Conservation (phyloP, 148 eudicot species). For the Camellia sinensis region DNA sequence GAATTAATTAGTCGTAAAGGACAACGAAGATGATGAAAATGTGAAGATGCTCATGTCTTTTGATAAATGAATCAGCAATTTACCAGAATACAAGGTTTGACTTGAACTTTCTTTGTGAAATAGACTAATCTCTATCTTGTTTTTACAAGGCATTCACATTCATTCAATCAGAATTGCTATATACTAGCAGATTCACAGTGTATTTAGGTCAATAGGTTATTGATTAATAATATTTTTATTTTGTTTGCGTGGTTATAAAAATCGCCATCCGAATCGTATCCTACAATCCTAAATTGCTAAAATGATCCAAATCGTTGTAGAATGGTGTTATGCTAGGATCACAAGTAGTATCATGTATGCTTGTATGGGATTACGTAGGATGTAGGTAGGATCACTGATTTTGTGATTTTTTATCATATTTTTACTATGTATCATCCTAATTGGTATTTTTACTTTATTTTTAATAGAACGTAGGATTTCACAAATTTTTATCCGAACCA, state of each 20-base stretch:
- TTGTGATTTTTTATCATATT: too few species aligned
- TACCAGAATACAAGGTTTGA: constrained; percentile 11
- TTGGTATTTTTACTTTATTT: too few species aligned
- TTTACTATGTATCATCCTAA: too few species aligned
- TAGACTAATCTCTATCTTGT: neutral
- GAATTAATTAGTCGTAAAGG: neutral
- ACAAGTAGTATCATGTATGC: too few species aligned
- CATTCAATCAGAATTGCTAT: neutral
- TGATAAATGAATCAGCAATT: neutral
- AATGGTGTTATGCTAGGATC: too few species aligned
- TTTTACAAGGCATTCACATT: neutral
- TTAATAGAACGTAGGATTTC: too few species aligned
- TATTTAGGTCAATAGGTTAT: neutral
- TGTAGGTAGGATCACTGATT: too few species aligned
- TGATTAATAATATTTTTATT: neutral
- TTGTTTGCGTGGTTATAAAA: neutral
- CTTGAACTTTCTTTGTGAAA: neutral
- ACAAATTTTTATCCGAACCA: too few species aligned
- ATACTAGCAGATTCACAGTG: neutral
- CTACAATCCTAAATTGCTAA: too few species aligned
- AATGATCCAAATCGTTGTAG: too few species aligned
- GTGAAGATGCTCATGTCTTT: neutral
- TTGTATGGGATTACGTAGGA: too few species aligned
- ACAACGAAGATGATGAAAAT: neutral
- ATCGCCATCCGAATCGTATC: too few species aligned